Conservation (phyloP, 108 stramenopile species). For the Phaeodactylum tricornutum region DNA sequence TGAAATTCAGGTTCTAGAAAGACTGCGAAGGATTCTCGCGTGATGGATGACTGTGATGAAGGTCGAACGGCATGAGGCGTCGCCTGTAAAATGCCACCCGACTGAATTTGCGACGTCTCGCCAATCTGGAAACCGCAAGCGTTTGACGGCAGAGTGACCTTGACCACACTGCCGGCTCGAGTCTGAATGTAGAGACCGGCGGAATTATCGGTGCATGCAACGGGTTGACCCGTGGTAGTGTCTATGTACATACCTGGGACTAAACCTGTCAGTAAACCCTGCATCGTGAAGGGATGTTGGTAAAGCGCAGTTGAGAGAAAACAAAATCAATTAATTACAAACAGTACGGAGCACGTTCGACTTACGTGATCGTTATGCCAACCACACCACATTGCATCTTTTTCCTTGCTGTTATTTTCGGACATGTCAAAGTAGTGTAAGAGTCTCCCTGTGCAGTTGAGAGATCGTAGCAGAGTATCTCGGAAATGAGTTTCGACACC, state of each 20-base stretch:
- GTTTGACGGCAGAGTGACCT: slow-evolving; percentile 46
- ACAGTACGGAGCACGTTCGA: no score
- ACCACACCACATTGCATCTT: slow-evolving; percentile 76
- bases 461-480: background rate
- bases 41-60: slow-evolving; percentile 11
- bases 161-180: slow-evolving; percentile 37
- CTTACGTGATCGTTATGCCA: slow-evolving; percentile 65
- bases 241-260: slow-evolving; percentile 70
- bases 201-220: slow-evolving; percentile 28
- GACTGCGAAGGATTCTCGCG: slow-evolving; percentile 63
- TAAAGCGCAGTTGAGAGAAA: background rate
- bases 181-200: slow-evolving; percentile 79
- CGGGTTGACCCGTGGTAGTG: slow-evolving; percentile 11
- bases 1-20: slow-evolving; percentile 71
- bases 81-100: slow-evolving; percentile 80
- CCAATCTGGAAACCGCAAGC: slow-evolving; percentile 82
- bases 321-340: background rate
- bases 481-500: background rate
- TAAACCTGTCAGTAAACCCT: slow-evolving; percentile 83
- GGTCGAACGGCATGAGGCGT: slow-evolving; percentile 76
- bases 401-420: slow-evolving; percentile 2
- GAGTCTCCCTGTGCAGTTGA: slow-evolving; percentile 68
- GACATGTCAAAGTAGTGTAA: slow-evolving; percentile 77
- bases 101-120: slow-evolving; percentile 81
- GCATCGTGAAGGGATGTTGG: slow-evolving; percentile 4